Evolutionary conservation across 805 yeast species (phyloP).

Genomic region (Barnettozyma californica): DNA sequence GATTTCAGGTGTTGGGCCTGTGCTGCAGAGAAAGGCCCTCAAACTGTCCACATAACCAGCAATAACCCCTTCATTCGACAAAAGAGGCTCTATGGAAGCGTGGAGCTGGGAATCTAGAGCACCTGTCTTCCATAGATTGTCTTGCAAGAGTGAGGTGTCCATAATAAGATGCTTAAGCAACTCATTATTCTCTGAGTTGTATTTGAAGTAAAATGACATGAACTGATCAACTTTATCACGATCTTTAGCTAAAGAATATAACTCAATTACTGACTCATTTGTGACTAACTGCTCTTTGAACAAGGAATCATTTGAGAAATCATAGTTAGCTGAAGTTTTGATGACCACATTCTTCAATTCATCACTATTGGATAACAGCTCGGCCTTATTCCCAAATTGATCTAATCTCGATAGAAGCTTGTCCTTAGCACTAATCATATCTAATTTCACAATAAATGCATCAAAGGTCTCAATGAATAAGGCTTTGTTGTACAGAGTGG

Average conservation of each 20-base stretch:
- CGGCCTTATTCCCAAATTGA: slow-evolving; percentile 25
- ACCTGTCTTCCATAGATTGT: slow-evolving; percentile 8
- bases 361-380: slow-evolving; percentile 16
- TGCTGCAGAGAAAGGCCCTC: background rate
- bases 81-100: slow-evolving; percentile 1
- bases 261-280: slow-evolving; percentile 28
- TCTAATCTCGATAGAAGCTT: slow-evolving; percentile 30
- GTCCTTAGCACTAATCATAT: slow-evolving; percentile 16
- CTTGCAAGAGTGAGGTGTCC: slow-evolving; percentile 11
- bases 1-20: slow-evolving; percentile 7
- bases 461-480: slow-evolving; percentile 29
- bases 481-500: slow-evolving; percentile 17
- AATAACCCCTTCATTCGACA: slow-evolving; percentile 6
- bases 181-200: slow-evolving; percentile 12
- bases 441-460: slow-evolving; percentile 22
- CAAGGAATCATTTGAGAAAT: slow-evolving; percentile 25
- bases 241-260: slow-evolving; percentile 28
- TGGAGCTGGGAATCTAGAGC: slow-evolving; percentile 9
- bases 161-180: slow-evolving; percentile 11
- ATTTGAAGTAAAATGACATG: slow-evolving; percentile 16
- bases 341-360: slow-evolving; percentile 19
- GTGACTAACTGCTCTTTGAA: slow-evolving; percentile 30
- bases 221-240: slow-evolving; percentile 19
- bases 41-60: slow-evolving; percentile 8
- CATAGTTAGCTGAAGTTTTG: slow-evolving; percentile 22